Conservation (phyloP, 108 stramenopile genomes). For the Nitzschia sp. region DNA sequence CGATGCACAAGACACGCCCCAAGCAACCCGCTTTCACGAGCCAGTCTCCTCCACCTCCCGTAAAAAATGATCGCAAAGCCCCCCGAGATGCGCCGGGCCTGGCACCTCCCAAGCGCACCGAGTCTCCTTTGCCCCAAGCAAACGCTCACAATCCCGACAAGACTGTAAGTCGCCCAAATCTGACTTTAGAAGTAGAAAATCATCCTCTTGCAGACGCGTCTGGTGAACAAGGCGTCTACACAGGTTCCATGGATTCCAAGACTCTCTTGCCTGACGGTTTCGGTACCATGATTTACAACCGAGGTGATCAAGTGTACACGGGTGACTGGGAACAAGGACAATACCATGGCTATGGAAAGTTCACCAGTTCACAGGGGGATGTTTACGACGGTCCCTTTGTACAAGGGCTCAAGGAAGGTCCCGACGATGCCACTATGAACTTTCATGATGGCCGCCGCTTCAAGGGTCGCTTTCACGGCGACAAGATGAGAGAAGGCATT, state of each 20-base stretch:
- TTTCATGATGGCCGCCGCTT: conserved; percentile 21
- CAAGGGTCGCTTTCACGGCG: conserved; percentile 25
- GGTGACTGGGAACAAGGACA: conserved; percentile 21
- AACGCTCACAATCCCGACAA: not conserved
- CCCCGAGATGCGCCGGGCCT: conserved; percentile 8
- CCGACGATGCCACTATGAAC: conserved; percentile 2
- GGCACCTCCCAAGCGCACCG: conserved; percentile 1
- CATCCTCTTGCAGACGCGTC: conserved; percentile 7
- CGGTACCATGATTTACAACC: conserved; percentile 14
- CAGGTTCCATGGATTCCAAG: conserved; percentile 12
- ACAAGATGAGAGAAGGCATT: conserved; percentile 27
- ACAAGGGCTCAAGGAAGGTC: conserved; percentile 15
- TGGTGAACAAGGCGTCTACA: conserved; percentile 1
- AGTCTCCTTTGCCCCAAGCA: not conserved
- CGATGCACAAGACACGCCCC: too few relatives aligned
- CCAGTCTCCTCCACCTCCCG: too few relatives aligned
- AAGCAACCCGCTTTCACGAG: too few relatives aligned
- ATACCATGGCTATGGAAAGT: conserved; percentile 20
- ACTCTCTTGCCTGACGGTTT: conserved; percentile 20
- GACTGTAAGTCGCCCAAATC: not conserved
- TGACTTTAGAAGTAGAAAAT: conserved; percentile 12
- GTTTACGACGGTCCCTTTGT: conserved; percentile 19
- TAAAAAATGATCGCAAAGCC: too few relatives aligned
- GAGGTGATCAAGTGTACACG: not conserved
- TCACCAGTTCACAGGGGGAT: not conserved